phyloP scores from a whole-genome alignment of 2,329 filamentous ascomycete species.

The Aspergillus sp. region DNA sequence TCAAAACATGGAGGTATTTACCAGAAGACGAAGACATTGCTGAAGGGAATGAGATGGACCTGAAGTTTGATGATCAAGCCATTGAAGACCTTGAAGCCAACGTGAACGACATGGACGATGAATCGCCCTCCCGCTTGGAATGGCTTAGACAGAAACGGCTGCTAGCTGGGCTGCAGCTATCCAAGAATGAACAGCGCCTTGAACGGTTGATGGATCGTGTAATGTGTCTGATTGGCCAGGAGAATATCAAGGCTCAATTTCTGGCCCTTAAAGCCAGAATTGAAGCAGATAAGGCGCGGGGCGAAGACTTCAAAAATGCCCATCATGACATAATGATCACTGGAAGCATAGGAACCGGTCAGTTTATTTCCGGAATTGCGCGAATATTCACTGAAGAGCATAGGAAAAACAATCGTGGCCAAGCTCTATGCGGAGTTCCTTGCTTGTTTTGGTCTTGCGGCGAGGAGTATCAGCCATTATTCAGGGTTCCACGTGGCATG shows the following conservation, averaged over 20 bases:
- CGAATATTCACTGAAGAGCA: neutral
- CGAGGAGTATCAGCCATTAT: neutral
- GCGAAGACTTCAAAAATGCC: neutral
- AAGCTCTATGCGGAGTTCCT: neutral
- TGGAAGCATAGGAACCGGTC: neutral
- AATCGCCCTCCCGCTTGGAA: neutral
- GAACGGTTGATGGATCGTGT: neutral
- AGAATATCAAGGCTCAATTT: neutral
- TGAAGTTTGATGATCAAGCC: neutral
- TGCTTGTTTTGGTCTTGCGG: neutral
- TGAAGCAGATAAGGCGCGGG: neutral
- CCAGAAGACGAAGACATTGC: neutral
- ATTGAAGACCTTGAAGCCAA: neutral
- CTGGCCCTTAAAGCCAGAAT: neutral
- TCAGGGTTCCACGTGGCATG: neutral
- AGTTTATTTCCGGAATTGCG: neutral
- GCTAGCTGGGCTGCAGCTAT: neutral
- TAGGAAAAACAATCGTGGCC: neutral
- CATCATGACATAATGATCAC: neutral
- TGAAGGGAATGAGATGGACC: neutral
- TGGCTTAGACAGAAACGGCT: neutral
- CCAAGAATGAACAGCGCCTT: neutral
- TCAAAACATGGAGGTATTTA: neutral
- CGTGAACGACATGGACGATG: neutral
- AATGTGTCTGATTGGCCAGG: neutral